phyloP scores from a whole-genome alignment of 306 rosid genomes.

The Cicer chorassanicum region DNA sequence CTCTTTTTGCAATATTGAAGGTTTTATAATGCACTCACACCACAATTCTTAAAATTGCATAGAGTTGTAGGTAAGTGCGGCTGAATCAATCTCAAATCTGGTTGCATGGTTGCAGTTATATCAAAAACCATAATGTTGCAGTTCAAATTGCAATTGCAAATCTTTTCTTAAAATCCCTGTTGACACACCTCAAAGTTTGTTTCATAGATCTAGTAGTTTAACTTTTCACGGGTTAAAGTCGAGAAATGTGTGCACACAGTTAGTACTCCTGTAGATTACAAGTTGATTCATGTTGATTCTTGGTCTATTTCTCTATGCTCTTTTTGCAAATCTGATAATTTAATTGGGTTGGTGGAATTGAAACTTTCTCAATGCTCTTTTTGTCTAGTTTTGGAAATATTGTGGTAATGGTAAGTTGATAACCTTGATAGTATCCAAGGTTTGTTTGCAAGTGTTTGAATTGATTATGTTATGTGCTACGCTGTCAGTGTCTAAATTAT shows the following conservation, averaged over 20 bases:
- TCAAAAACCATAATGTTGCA: background rate
- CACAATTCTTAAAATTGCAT: background rate
- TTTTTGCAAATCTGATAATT: background rate
- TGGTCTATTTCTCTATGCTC: background rate
- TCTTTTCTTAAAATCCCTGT: background rate
- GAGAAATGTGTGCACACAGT: background rate
- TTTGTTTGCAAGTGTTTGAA: slow-evolving; percentile 9
- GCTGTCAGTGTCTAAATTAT: slow-evolving; percentile 20
- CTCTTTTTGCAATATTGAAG: too few species aligned
- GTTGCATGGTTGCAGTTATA: background rate
- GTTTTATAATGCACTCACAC: background rate
- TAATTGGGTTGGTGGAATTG: slow-evolving; percentile 5
- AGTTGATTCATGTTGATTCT: background rate
- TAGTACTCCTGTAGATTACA: background rate
- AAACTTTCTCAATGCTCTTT: background rate
- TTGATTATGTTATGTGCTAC: background rate
- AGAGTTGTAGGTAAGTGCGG: background rate
- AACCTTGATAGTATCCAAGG: background rate
- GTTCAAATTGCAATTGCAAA: background rate
- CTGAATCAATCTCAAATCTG: too few species aligned
- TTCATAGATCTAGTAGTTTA: background rate
- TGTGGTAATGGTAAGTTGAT: background rate
- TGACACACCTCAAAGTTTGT: background rate
- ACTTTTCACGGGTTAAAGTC: background rate
- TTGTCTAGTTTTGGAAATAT: background rate